phyloP scores from a whole-genome alignment of 1,139 yeast species.

The Yamadazyma atlantica region DNA sequence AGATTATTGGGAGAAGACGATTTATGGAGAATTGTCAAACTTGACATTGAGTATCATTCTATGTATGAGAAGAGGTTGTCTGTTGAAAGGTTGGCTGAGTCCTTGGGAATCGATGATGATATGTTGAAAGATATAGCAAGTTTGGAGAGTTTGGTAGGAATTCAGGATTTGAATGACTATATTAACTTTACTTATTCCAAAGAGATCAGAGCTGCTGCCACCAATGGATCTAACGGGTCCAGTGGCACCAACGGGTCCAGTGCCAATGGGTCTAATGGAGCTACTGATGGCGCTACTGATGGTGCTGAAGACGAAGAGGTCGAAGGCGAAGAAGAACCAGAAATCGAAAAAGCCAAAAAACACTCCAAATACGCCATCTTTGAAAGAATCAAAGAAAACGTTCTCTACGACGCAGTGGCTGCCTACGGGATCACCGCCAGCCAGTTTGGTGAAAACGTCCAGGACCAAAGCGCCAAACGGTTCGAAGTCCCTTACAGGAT shows the following conservation, averaged over 20 bases:
- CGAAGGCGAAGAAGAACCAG: constrained; percentile 3
- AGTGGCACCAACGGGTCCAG: too few species aligned
- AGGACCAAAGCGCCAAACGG: constrained; percentile 51
- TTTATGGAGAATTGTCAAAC: constrained; percentile 84
- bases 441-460: constrained; percentile 81
- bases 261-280: constrained; percentile 13
- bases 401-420: constrained; percentile 64
- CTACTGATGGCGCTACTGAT: constrained; percentile 14
- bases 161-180: constrained; percentile 87
- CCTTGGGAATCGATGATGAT: constrained; percentile 58
- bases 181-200: constrained; percentile 76
- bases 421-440: constrained; percentile 78
- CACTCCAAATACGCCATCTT: constrained; percentile 72
- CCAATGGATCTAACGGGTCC: too few species aligned
- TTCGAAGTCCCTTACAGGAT: constrained; percentile 57
- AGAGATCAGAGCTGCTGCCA: constrained; percentile 54
- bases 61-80: constrained; percentile 72
- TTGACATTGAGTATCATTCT: constrained; percentile 89
- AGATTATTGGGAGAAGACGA: constrained; percentile 76
- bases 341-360: constrained; percentile 40
- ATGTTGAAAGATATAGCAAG: constrained; percentile 53
- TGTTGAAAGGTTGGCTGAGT: constrained; percentile 56
- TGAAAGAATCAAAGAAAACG: constrained; percentile 73
- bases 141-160: constrained; percentile 71
- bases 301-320: constrained; percentile 15